phyloP scores from a whole-genome alignment of 2,329 filamentous ascomycete species.

The Rutstroemia sydowiana region DNA sequence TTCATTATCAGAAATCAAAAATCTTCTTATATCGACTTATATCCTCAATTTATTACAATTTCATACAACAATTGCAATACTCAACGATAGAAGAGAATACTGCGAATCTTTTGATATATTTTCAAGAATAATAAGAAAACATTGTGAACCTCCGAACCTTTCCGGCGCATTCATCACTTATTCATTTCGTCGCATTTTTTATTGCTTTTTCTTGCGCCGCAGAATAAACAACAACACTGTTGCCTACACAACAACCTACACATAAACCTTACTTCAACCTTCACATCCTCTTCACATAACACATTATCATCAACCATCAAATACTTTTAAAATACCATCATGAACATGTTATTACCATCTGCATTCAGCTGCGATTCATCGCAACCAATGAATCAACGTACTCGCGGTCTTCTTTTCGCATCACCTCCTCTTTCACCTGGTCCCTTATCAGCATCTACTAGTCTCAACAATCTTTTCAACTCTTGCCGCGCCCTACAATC shows the following conservation, averaged over 20 bases:
- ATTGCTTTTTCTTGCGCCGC: background rate
- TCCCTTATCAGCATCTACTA: constrained; percentile 39
- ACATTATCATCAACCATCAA: background rate
- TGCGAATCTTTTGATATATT: constrained; percentile 4
- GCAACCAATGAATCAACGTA: constrained; percentile 34
- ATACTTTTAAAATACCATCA: background rate
- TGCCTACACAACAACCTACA: background rate
- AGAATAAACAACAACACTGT: constrained; percentile 1
- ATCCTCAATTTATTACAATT: background rate
- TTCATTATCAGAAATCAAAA: background rate
- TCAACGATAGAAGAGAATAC: background rate
- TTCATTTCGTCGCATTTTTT: too few species aligned
- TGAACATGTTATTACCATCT: constrained; percentile 51
- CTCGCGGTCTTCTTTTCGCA: constrained; percentile 39
- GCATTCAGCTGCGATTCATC: constrained; percentile 47
- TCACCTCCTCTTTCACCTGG: constrained; percentile 50
- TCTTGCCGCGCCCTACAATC: constrained; percentile 56
- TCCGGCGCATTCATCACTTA: constrained; percentile 22
- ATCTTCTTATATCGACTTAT: background rate
- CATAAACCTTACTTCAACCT: background rate
- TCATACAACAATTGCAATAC: background rate
- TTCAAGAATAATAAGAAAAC: background rate
- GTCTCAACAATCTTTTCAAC: constrained; percentile 48
- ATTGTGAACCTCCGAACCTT: constrained; percentile 12
- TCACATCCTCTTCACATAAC: background rate